Base-by-base conservation (phyloP, 768 basidiomycete species). In the Suillus spraguei region DNA sequence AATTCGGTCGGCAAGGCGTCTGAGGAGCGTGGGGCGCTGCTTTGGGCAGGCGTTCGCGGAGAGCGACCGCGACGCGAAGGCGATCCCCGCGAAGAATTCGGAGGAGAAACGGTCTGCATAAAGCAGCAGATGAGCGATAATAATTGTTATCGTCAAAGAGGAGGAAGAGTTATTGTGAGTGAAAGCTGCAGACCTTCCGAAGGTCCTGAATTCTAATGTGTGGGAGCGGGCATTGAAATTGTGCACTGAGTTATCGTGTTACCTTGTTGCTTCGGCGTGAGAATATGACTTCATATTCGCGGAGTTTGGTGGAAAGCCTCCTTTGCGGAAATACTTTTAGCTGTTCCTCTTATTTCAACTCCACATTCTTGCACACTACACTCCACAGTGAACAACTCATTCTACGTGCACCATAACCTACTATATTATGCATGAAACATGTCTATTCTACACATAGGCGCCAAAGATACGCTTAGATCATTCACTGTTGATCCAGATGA, bases 41-140 rank as follows among this genome's bases (percentile, higher is more conserved):
- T 78, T 75, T 82, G 81, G 52, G 81, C 74, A 50, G 78, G 78
- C 69, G 84, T 80, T 75, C 82, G 82, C 64, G 87, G 85, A 16
- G 88, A 87, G 80, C 82, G 83, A 64, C 84, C 87, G 64, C 86
- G 81, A 69, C 88, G 86, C 66, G 87, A 83, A 62, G 87, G 83
- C 20, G 86, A 83, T 36, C 85, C 84, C 62, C 88, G 83, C 62
- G 85, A 78, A 33, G 81, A 81, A 60, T 81, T 69, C 50, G 82
- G 76, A 69, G 81, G 77, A 63, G 79, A 71, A 69, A 71, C 81
- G 64, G 79, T 76, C 76, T 83, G 81, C 82, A 84, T 82, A 24
- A 50, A 49, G 22, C 58, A 59, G 59, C 41, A 67, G 64, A 53
- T 33, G 64, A 39, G 42, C 5, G 36, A 58, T 35, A 60, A 35